Base-by-base conservation (phyloP, 208 protist genomes). In the Vickermania ingenoplastis region DNA sequence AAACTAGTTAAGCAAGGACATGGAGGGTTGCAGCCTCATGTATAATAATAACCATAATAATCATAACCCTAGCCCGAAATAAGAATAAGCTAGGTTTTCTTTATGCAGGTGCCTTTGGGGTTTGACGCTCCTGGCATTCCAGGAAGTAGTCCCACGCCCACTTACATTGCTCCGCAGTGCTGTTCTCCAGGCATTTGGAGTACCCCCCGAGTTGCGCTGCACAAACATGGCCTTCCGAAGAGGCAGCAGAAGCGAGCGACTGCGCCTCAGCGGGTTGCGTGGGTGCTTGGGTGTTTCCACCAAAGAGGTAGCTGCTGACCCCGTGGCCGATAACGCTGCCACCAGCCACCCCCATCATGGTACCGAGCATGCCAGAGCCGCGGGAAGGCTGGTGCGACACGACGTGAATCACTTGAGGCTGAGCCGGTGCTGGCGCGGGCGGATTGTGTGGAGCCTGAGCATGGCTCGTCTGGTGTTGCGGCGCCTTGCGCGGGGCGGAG, bases 91-190 rank as follows among this genome's bases (percentile, higher is more conserved):
- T n/a, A n/a, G n/a, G n/a, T n/a, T n/a, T n/a, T n/a, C n/a, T n/a
- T n/a, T n/a, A n/a, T n/a, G n/a, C n/a, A n/a, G n/a, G n/a, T n/a
- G n/a, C n/a, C n/a, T n/a, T n/a, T n/a, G 36, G 50, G 7, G 70
- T 59, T 31, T 80, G 67, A 45, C 76, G 61, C 1, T 58, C 29
- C 59, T 87, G 81, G 71, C 86, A 93, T 70, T 93, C 81, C 54
- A 73, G 59, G 63, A 93, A 93, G 72, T 85, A 81, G 31, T 93
- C 86, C 86, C 86, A 93, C 36, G 81, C 86, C 86, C 86, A 93
- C 69, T 80, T 86, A 72, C 86, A 93, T 54, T 73, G 73, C 51
- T 90, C 79, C 25, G 80, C 51, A 1, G 67, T 65, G 59, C 90
- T 90, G 45, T 72, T 74, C 71, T 94, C 87, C 3, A 94, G 59